Evolutionary conservation across 768 basidiomycete species (phyloP).

Genomic region (Termitomyces sp.): DNA sequence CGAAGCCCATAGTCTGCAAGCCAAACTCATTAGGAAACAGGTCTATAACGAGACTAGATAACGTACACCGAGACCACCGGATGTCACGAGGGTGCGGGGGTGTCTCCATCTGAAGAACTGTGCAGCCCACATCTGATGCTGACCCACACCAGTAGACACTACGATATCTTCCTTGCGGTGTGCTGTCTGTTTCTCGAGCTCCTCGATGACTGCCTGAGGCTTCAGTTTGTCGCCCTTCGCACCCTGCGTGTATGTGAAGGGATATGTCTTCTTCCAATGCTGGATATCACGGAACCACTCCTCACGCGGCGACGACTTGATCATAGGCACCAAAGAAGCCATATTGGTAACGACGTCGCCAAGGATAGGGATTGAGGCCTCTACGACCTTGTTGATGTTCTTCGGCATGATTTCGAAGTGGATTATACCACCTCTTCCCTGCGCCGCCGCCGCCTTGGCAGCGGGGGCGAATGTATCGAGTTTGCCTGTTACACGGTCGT

Average conservation of each 20-base stretch:
- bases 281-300: conserved; percentile 85
- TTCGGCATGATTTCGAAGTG: conserved; percentile 99
- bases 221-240: conserved; percentile 71
- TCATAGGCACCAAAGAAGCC: conserved; percentile 75
- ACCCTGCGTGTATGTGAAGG: conserved; percentile 82
- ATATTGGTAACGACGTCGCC: conserved; percentile 91
- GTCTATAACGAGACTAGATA: neutral
- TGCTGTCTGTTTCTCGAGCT: conserved; percentile 77
- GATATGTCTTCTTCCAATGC: conserved; percentile 82
- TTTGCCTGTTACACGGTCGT: conserved; percentile 96
- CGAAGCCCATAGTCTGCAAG: conserved; percentile 94
- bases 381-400: conserved; percentile 98
- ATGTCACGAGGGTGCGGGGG: conserved; percentile 86
- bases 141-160: conserved; percentile 92
- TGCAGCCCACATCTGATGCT: conserved; percentile 99
- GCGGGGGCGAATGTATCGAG: conserved; percentile 88
- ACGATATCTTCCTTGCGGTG: conserved; percentile 84
- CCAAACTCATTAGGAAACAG: neutral
- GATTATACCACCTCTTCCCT: conserved; percentile 93
- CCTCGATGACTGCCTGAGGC: conserved; percentile 95
- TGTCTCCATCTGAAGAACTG: conserved; percentile 90
- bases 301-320: conserved; percentile 57
- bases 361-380: conserved; percentile 89
- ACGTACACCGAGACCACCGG: conserved; percentile 90
- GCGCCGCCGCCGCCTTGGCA: conserved; percentile 78